Base-by-base conservation (phyloP, 2,329 filamentous ascomycete species). In the Penicillium sp. region DNA sequence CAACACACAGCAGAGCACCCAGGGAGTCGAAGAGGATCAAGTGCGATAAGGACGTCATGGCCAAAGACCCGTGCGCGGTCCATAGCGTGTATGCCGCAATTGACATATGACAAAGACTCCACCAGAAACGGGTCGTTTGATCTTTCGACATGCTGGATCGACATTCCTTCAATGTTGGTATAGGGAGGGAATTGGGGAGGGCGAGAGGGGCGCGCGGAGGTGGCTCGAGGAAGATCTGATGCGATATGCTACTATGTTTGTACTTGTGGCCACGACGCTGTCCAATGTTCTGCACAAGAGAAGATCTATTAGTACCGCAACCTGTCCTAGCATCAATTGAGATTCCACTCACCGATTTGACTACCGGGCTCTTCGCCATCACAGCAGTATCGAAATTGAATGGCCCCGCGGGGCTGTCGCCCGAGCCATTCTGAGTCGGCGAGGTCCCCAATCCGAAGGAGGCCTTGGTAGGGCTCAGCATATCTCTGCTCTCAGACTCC, bases 151-250 rank as follows among this genome's bases (percentile, higher is more conserved):
- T 95, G 75, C 90, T 95, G 61, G 85, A 84, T 77, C 92, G 89
- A 60, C 91, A 92, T 78, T 99, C 94, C 61, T 84, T 87, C 56
- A 91, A 79, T 0, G 93, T 99, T 0, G 94, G 94, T 36, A 97
- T 88, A 0, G 94, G 94, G 0, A 99, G 83, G 31, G 92, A 96
- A 51, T 92, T 91, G 1, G 94, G 94, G 0, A 99, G 84, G 36
- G 93, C 89, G 22, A 96, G 84, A 4, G 94, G 93, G 1, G 92
- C 88, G 49, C 92, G 84, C 4, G 85, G 88, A 0, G 92, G 87
- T 6, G 94, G 94, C 71, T 97, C 92, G 64, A 95, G 90, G 74
- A 97, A 96, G 73, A 97, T 95, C 73, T 97, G 92, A 71, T 97
- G 92, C 18, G 90, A 96, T 53, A 99, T 88, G 71, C 90, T 96